Evolutionary conservation across 2,329 filamentous ascomycete genomes (phyloP).

Genomic region (Ophiostoma ips): DNA sequence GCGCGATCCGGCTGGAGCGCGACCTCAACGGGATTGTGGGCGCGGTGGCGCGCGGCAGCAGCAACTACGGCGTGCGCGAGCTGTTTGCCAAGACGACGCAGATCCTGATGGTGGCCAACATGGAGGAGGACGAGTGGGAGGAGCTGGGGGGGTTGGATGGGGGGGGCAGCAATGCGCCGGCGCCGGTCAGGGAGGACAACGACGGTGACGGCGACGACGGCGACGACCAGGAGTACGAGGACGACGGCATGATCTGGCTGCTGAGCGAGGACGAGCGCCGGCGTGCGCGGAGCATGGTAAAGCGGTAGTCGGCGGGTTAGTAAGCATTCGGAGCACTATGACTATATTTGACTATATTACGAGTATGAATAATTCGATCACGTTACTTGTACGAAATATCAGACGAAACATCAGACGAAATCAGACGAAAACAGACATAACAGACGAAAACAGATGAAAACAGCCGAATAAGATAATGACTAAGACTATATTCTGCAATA

Average conservation of each 20-base stretch:
- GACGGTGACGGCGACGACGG: slow-evolving; percentile 21
- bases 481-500: too few species aligned
- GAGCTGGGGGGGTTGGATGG: slow-evolving; percentile 36
- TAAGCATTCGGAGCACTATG: too few species aligned
- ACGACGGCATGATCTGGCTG: slow-evolving; percentile 58
- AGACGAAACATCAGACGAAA: too few species aligned
- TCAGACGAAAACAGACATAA: too few species aligned
- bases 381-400: too few species aligned
- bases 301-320: background rate
- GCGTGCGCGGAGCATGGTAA: slow-evolving; percentile 55
- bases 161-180: background rate
- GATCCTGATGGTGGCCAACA: slow-evolving; percentile 75
- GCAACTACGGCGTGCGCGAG: slow-evolving; percentile 66
- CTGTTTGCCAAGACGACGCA: slow-evolving; percentile 63
- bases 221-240: slow-evolving; percentile 29
- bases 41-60: slow-evolving; percentile 48
- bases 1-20: slow-evolving; percentile 68
- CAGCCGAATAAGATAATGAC: too few species aligned
- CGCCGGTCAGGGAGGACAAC: too few species aligned
- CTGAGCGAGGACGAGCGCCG: slow-evolving; percentile 59
- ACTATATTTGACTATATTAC: too few species aligned
- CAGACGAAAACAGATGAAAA: too few species aligned
- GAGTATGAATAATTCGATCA: too few species aligned
- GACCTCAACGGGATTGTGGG: slow-evolving; percentile 67
- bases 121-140: slow-evolving; percentile 95